phyloP scores from a whole-genome alignment of 73 alveolate genomes.

The Tetrahymena malaccensis region DNA sequence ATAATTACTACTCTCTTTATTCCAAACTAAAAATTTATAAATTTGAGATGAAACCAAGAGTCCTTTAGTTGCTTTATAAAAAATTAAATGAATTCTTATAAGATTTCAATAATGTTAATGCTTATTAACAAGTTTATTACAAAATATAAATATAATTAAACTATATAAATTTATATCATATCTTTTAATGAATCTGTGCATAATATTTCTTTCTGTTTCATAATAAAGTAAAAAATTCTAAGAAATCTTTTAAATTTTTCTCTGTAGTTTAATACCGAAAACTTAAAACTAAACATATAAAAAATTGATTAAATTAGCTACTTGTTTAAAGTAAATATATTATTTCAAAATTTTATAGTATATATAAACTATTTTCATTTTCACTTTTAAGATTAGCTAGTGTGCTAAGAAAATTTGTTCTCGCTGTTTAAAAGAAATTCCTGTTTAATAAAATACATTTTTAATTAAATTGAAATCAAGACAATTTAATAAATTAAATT shows the following conservation, averaged over 20 bases:
- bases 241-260: too few species aligned
- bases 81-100: neutral
- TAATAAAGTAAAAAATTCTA: neutral
- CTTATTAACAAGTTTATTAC: neutral
- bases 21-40: neutral
- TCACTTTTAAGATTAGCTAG: neutral
- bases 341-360: neutral
- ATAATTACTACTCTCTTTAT: too few species aligned
- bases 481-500: too few species aligned
- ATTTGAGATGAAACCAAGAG: neutral
- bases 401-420: neutral
- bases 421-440: neutral
- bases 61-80: too few species aligned
- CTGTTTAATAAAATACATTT: neutral
- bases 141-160: too few species aligned
- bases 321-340: too few species aligned
- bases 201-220: neutral
- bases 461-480: too few species aligned
- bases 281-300: too few species aligned
- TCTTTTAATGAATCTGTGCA: neutral
- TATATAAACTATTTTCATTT: neutral
- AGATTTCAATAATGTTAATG: neutral
- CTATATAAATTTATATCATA: neutral
- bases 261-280: too few species aligned
- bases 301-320: too few species aligned